Base-by-base conservation (phyloP, 2,329 filamentous ascomycete genomes). In the Shiraia sp. region DNA sequence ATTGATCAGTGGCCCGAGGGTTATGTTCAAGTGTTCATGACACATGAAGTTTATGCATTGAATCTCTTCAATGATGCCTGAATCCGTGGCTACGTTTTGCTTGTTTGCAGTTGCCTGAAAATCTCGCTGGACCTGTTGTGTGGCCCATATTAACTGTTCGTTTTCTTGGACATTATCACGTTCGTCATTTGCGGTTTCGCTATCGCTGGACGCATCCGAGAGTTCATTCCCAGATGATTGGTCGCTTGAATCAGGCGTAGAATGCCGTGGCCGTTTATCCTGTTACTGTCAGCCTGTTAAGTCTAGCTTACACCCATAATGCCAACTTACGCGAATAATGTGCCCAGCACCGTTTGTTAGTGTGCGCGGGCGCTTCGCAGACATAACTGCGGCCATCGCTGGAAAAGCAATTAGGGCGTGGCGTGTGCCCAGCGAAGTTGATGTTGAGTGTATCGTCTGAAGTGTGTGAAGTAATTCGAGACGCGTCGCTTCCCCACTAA, bases 41-140 rank as follows among this genome's bases (percentile, higher is more conserved):
- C 92, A 97, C 93, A 97, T 97, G 71, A 97, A 97, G 67, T 96
- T 96, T 57, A 83, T 81, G 66, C 90, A 95, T 26, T 84, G 87
- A 40, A 97, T 87, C 49, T 85, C 85, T 67, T 96, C 87, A 32
- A 97, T 86, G 40, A 97, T 92, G 1, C 90, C 91, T 55, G 88
- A 86, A 27, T 95, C 87, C 0, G 89, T 86, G 1, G 87, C 81
- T 27, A 82, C 77, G 56, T 96, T 96, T 15, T 58, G 48, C 41
- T 48, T 49, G 15, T 59, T 47, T 30, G 50, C 48, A 13, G 40
- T 54, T 6, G 51, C 48, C 19, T 41, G 39, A 16, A 64, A 51
- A 29, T 61, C 57, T 26, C 50, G 59, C 32, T 55, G 43, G 22
- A 66, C 59, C 17, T 56, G 55, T 42, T 69, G 65, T 25, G 63